phyloP scores from a whole-genome alignment of 2,329 filamentous ascomycete genomes.

The Trichoderma cornu-damae region DNA sequence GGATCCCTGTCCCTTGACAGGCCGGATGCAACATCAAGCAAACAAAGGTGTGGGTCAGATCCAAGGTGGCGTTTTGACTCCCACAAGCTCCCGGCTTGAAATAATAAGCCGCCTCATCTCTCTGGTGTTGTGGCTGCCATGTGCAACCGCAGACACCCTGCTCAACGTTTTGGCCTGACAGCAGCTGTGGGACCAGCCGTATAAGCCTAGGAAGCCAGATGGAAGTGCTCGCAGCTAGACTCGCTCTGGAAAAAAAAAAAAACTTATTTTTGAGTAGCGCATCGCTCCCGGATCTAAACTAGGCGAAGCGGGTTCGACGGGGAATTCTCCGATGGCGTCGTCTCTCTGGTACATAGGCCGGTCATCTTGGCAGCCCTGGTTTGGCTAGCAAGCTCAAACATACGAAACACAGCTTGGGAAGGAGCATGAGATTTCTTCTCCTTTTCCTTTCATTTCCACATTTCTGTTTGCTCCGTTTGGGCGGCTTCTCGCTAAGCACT shows the following conservation, averaged over 20 bases:
- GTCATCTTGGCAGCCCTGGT: neutral
- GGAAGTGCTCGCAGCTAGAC: neutral
- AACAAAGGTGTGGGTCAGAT: neutral
- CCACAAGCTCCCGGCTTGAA: neutral
- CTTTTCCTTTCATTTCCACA: neutral
- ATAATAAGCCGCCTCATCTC: neutral
- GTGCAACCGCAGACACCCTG: neutral
- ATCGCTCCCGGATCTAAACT: neutral
- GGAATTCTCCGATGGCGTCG: conserved; percentile 6
- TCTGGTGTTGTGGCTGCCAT: neutral
- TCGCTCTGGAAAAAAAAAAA: too few relatives aligned
- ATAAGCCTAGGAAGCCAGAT: too few relatives aligned
- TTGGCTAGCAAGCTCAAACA: neutral
- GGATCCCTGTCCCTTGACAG: neutral
- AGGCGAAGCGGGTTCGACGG: neutral
- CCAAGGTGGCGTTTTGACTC: neutral
- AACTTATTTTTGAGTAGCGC: neutral
- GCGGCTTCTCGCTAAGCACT: too few relatives aligned
- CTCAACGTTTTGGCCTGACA: neutral
- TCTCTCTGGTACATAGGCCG: neutral
- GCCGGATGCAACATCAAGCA: neutral
- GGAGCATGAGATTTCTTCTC: neutral
- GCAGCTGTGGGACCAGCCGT: neutral
- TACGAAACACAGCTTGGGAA: neutral
- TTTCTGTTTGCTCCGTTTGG: too few relatives aligned